A percentile compares a stretch with the other conserved stretches of the same genome.
Conservation (phyloP, 1,284 basidiomycete genomes). For the Pseudozyma pruni region DNA sequence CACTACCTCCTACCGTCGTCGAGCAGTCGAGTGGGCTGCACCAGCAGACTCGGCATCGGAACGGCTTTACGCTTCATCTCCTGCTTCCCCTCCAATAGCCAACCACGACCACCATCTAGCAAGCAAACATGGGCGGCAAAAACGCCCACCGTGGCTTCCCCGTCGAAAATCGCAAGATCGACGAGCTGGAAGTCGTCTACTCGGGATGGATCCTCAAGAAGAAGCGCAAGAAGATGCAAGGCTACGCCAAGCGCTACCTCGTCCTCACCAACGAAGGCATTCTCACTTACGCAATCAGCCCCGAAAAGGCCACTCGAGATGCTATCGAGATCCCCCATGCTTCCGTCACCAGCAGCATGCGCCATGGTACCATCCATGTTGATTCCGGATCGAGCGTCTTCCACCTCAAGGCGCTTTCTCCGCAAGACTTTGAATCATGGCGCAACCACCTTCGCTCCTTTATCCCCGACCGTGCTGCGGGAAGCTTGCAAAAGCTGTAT, state of each 20-base stretch:
- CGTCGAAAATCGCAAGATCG: conserved; percentile 38
- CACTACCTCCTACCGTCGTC: too few relatives aligned
- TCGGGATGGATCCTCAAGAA: conserved; percentile 67
- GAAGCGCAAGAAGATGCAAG: conserved; percentile 68
- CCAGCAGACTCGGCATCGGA: too few relatives aligned
- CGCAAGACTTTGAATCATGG: conserved; percentile 64
- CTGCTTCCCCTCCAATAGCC: too few relatives aligned
- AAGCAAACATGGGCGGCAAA: conserved; percentile 30
- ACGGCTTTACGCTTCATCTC: too few relatives aligned
- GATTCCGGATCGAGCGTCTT: conserved; percentile 65
- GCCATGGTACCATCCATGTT: conserved; percentile 66
- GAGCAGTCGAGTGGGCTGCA: too few relatives aligned
- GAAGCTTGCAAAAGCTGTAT: conserved; percentile 42
- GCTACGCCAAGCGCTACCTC: conserved; percentile 66
- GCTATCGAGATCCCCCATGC: conserved; percentile 65
- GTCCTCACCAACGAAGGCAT: conserved; percentile 61
- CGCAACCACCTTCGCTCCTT: conserved; percentile 58
- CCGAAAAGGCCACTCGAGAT: conserved; percentile 62
- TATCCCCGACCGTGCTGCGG: conserved; percentile 52
- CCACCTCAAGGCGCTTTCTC: conserved; percentile 63
- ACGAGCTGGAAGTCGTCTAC: conserved; percentile 53
- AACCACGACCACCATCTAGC: neutral
- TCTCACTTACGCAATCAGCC: conserved; percentile 59
- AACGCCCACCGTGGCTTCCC: conserved; percentile 29
- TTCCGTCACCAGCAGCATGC: conserved; percentile 60